These are phyloP conservation scores for Eutypa lata DNA, from an alignment of 2,329 filamentous ascomycete genomes.

Conservation along the genomic window DNA sequence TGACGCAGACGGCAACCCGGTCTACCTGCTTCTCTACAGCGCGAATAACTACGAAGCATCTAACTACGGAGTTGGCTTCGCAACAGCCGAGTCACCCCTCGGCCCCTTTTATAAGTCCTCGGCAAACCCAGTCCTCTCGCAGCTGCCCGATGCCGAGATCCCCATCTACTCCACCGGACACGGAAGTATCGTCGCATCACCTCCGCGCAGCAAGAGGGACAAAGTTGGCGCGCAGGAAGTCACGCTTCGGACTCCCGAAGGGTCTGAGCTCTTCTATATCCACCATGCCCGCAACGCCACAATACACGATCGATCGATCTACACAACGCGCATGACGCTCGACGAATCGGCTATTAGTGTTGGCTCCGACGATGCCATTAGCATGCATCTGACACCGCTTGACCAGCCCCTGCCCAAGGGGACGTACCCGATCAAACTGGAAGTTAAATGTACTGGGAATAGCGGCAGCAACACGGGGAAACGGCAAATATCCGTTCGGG, in stretches of 20 bases:
- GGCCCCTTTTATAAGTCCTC: constrained; percentile 31
- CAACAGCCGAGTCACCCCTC: constrained; percentile 28
- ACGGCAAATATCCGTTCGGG: constrained; percentile 13
- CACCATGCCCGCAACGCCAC: constrained; percentile 32
- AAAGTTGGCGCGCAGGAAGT: constrained; percentile 29
- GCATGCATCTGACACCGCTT: constrained; percentile 26
- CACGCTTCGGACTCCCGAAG: constrained; percentile 24
- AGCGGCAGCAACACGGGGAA: background rate
- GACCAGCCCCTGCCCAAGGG: constrained; percentile 29
- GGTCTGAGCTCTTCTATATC: constrained; percentile 32
- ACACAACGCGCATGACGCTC: constrained; percentile 30
- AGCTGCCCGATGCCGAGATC: constrained; percentile 22
- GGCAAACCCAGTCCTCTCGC: constrained; percentile 29
- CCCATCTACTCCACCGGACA: constrained; percentile 33
- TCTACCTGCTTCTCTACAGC: constrained; percentile 31
- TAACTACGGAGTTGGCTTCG: constrained; percentile 35
- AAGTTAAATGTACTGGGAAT: constrained; percentile 8
- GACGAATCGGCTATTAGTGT: constrained; percentile 17
- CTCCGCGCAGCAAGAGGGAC: constrained; percentile 17
- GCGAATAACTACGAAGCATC: constrained; percentile 15
- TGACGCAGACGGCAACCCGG: constrained; percentile 14
- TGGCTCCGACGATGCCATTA: constrained; percentile 26
- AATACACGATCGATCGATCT: constrained; percentile 23
- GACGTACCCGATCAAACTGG: constrained; percentile 27
- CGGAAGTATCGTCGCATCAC: constrained; percentile 32